Evolutionary conservation across 768 basidiomycete species (phyloP).

Genomic region (Serpula lacrymans): DNA sequence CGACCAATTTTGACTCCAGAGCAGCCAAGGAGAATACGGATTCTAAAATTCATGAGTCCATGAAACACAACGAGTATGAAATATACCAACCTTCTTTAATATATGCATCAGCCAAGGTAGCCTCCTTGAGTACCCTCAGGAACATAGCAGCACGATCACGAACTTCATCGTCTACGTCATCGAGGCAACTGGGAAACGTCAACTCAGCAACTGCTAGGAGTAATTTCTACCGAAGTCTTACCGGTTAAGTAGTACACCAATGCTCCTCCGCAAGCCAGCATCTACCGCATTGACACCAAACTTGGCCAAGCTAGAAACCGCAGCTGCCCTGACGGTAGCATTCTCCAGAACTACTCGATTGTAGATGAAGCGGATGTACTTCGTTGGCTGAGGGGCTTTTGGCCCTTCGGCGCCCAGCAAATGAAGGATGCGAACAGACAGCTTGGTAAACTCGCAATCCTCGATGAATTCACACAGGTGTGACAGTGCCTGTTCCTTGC

Average conservation of each 20-base stretch:
- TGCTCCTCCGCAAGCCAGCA: constrained; percentile 72
- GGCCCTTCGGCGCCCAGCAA: constrained; percentile 95
- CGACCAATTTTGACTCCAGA: constrained; percentile 87
- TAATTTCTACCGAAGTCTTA: constrained; percentile 33
- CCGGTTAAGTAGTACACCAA: constrained; percentile 84
- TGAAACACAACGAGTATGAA: neutral
- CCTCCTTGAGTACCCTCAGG: constrained; percentile 77
- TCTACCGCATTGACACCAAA: constrained; percentile 92
- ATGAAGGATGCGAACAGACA: constrained; percentile 95
- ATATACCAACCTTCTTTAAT: constrained; percentile 79
- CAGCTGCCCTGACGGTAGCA: constrained; percentile 94
- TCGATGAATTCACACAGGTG: constrained; percentile 99
- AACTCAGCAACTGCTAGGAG: too few relatives aligned
- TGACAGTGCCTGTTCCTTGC: constrained; percentile 95
- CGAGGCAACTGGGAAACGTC: constrained; percentile 66
- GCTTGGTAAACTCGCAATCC: constrained; percentile 99
- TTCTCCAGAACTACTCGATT: constrained; percentile 99
- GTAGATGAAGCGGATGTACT: constrained; percentile 99
- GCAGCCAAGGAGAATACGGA: constrained; percentile 90
- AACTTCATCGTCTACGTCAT: constrained; percentile 99
- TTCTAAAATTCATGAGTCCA: constrained; percentile 48
- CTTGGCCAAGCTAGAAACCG: constrained; percentile 92
- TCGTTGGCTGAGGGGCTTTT: constrained; percentile 92
- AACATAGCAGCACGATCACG: constrained; percentile 97
- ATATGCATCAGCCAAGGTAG: constrained; percentile 77